A percentile compares a stretch with the other conserved stretches of the same genome.
These are phyloP conservation scores for Peronospora belbahrii DNA, from an alignment of 352 stramenopile genomes.

Conservation along the genomic window DNA sequence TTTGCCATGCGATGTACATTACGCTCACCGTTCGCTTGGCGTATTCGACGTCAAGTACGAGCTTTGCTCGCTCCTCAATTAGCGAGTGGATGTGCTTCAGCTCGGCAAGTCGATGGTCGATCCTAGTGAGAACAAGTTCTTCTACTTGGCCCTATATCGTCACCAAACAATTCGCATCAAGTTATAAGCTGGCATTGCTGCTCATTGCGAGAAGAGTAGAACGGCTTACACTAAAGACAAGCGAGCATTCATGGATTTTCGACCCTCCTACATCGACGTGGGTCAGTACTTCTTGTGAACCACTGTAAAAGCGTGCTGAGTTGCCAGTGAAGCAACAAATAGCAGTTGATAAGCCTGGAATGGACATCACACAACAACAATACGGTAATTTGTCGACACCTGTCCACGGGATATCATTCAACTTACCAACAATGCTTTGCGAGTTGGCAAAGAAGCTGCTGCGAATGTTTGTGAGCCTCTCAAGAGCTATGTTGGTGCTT, in stretches of 20 bases:
- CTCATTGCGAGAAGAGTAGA: background rate
- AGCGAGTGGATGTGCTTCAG: conserved; percentile 30
- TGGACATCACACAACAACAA: background rate
- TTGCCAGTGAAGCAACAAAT: conserved; percentile 24
- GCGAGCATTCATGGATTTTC: conserved; percentile 16
- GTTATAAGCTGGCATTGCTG: background rate
- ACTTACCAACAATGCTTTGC: conserved; percentile 44
- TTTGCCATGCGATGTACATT: background rate
- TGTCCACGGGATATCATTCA: background rate
- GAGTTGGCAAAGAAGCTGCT: conserved; percentile 36
- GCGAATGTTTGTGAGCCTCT: conserved; percentile 35
- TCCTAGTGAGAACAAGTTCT: conserved; percentile 24
- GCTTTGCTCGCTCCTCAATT: conserved; percentile 37
- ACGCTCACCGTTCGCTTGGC: conserved; percentile 45
- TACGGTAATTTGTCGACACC: background rate
- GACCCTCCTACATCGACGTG: conserved; percentile 10
- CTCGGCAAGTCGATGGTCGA: conserved; percentile 35
- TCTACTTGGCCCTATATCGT: conserved; percentile 42
- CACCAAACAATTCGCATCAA: background rate
- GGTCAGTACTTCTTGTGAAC: background rate
- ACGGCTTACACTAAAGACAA: conserved; percentile 22
- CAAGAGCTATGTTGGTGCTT: conserved; percentile 33
- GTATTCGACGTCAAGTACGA: conserved; percentile 68
- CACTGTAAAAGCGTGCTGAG: conserved; percentile 13
- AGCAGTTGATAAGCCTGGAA: conserved; percentile 25